phyloP scores from a whole-genome alignment of 768 basidiomycete species.

The Termitomyces sp. region DNA sequence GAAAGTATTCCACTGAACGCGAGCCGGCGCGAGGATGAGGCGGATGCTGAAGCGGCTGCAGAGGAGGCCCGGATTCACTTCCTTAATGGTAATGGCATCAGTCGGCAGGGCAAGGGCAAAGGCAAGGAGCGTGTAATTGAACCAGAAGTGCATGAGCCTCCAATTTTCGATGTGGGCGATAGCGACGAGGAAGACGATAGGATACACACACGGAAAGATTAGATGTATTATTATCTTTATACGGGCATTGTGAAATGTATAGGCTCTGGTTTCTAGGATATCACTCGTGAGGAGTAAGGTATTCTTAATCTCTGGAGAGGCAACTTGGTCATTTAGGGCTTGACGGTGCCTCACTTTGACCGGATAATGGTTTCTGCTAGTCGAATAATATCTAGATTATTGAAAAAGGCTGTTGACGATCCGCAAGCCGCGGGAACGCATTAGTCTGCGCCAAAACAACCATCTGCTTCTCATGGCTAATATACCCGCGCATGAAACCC shows the following conservation, averaged over 20 bases:
- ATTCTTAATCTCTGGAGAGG: not conserved
- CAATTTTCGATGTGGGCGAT: slow-evolving; percentile 56
- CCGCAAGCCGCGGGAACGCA: slow-evolving; percentile 74
- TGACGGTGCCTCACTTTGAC: not conserved
- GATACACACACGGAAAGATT: slow-evolving; percentile 7
- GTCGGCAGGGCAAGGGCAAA: slow-evolving; percentile 40
- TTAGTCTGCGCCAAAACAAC: slow-evolving; percentile 81
- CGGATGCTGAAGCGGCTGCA: slow-evolving; percentile 20
- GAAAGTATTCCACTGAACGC: slow-evolving; percentile 68
- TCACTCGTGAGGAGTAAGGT: not conserved
- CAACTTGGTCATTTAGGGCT: not conserved
- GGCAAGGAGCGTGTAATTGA: slow-evolving; percentile 44
- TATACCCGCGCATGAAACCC: slow-evolving; percentile 91
- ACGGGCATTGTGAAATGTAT: not conserved
- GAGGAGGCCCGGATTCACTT: slow-evolving; percentile 24
- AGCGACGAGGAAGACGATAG: slow-evolving; percentile 46
- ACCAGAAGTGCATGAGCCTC: slow-evolving; percentile 23
- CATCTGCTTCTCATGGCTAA: slow-evolving; percentile 93
- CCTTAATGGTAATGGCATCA: not conserved
- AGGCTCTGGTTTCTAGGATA: not conserved
- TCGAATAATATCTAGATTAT: slow-evolving; percentile 19
- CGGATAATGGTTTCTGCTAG: not conserved
- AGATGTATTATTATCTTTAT: not conserved
- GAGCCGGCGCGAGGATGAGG: slow-evolving; percentile 40
- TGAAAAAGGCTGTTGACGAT: slow-evolving; percentile 52